These are phyloP conservation scores for Spathaspora sp. DNA, from an alignment of 1,139 yeast species.

Conservation along the genomic window DNA sequence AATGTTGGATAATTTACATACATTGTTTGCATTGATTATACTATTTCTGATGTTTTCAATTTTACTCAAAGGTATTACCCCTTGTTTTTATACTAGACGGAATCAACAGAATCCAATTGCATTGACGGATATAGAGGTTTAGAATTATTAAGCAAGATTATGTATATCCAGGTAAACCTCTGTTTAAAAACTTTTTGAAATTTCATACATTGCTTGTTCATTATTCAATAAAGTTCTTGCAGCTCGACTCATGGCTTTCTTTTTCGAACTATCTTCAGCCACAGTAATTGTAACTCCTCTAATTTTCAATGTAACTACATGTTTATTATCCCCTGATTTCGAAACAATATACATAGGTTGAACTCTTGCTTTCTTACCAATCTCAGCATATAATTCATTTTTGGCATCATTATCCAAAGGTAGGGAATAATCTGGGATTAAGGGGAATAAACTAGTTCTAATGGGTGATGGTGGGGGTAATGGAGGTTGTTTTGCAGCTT, in stretches of 20 bases:
- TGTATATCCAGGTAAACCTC: no score
- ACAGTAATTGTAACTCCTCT: slow-evolving; percentile 36
- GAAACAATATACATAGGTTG: slow-evolving; percentile 41
- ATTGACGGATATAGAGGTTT: no score
- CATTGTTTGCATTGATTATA: no score
- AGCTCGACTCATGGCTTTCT: slow-evolving; percentile 46
- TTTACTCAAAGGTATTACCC: no score
- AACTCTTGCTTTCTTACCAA: slow-evolving; percentile 38
- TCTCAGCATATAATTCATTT: slow-evolving; percentile 42
- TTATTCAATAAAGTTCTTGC: slow-evolving; percentile 46
- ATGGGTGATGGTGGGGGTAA: slow-evolving; percentile 15
- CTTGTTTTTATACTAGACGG: no score
- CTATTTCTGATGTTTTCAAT: no score
- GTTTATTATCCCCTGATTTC: slow-evolving; percentile 29
- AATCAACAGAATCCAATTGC: no score
- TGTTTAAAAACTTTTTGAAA: slow-evolving; percentile 13
- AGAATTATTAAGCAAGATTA: no score
- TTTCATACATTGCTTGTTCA: slow-evolving; percentile 24
- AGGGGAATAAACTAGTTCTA: slow-evolving; percentile 22
- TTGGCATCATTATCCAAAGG: slow-evolving; percentile 38
- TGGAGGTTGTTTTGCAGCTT: slow-evolving; percentile 13
- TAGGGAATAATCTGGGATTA: slow-evolving; percentile 23
- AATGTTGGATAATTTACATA: slow-evolving; percentile 46
- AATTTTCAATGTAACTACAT: slow-evolving; percentile 38
- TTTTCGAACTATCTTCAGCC: slow-evolving; percentile 42